These are phyloP conservation scores for Solanum hybrid DNA, from an alignment of 305 asterid species.

Conservation along the genomic window DNA sequence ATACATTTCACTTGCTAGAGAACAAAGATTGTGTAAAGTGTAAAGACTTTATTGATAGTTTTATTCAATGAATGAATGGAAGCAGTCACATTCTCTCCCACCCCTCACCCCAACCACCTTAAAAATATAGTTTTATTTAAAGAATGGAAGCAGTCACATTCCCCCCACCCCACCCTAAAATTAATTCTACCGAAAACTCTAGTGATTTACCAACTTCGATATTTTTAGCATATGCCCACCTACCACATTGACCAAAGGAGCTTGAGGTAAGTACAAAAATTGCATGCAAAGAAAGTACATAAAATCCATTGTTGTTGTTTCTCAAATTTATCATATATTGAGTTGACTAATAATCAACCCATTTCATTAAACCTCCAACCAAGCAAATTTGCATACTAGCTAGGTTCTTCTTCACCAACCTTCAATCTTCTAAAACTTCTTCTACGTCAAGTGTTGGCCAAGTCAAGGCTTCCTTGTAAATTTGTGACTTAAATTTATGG, in stretches of 20 bases:
- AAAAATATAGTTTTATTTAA: not conserved
- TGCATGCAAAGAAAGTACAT: not conserved
- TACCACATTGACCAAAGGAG: not conserved
- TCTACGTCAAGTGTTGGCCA: not conserved
- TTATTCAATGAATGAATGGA: not conserved
- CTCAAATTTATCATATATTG: not conserved
- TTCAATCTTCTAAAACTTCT: not conserved
- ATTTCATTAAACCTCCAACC: not conserved
- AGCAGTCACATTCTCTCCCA: not conserved
- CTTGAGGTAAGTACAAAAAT: not conserved
- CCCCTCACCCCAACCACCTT: not conserved
- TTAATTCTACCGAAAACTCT: not conserved
- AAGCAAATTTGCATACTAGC: not conserved
- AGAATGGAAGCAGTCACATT: not conserved
- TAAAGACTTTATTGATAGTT: not conserved
- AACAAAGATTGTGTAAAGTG: not conserved
- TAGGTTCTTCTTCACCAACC: not conserved
- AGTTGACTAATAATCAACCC: not conserved
- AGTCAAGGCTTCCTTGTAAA: not conserved
- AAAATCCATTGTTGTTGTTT: not conserved
- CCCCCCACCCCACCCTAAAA: not conserved
- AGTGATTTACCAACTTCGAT: not conserved
- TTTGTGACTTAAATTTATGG: not conserved
- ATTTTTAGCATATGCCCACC: not conserved
- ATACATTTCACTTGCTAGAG: not conserved